A percentile compares a stretch with the other conserved stretches of the same genome.
These are phyloP conservation scores for Phaffia australis DNA, from an alignment of 768 basidiomycete genomes.

Conservation along the genomic window DNA sequence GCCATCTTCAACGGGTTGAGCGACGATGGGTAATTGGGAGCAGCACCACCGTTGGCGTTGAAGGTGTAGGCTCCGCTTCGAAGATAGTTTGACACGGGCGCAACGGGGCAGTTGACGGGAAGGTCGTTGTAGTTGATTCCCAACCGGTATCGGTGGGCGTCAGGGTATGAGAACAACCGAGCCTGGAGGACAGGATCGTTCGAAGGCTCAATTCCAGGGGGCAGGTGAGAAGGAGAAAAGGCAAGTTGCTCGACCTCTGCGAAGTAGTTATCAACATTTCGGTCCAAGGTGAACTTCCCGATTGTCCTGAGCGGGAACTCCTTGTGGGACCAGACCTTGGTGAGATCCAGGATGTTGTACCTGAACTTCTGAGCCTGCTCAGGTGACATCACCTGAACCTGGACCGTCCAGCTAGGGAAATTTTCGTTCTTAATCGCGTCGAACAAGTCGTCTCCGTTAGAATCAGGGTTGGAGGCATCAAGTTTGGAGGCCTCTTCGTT, in stretches of 20 bases:
- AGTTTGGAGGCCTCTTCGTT: slow-evolving; percentile 54
- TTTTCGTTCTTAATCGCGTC: slow-evolving; percentile 41
- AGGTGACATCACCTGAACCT: slow-evolving; percentile 75
- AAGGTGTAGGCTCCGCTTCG: slow-evolving; percentile 33
- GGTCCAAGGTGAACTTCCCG: slow-evolving; percentile 41
- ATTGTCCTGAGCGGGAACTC: slow-evolving; percentile 40
- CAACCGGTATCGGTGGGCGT: slow-evolving; percentile 39
- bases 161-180: slow-evolving; percentile 81
- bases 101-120: slow-evolving; percentile 70
- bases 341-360: slow-evolving; percentile 79
- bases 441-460: slow-evolving; percentile 40
- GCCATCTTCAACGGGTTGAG: slow-evolving; percentile 62
- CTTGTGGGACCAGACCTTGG: slow-evolving; percentile 49
- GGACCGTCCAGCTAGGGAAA: slow-evolving; percentile 40
- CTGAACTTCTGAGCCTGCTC: slow-evolving; percentile 77
- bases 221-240: slow-evolving; percentile 75
- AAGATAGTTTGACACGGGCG: slow-evolving; percentile 45
- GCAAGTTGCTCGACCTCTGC: slow-evolving; percentile 48
- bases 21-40: slow-evolving; percentile 78
- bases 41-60: slow-evolving; percentile 55
- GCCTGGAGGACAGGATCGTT: slow-evolving; percentile 89
- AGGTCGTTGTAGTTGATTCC: slow-evolving; percentile 51
- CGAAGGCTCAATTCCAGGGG: slow-evolving; percentile 81
- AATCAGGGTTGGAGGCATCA: slow-evolving; percentile 50
- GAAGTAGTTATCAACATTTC: slow-evolving; percentile 42